These are phyloP conservation scores for Aristolochia fimbriata DNA, from an alignment of 164 flowering plant genomes.

Conservation along the genomic window DNA sequence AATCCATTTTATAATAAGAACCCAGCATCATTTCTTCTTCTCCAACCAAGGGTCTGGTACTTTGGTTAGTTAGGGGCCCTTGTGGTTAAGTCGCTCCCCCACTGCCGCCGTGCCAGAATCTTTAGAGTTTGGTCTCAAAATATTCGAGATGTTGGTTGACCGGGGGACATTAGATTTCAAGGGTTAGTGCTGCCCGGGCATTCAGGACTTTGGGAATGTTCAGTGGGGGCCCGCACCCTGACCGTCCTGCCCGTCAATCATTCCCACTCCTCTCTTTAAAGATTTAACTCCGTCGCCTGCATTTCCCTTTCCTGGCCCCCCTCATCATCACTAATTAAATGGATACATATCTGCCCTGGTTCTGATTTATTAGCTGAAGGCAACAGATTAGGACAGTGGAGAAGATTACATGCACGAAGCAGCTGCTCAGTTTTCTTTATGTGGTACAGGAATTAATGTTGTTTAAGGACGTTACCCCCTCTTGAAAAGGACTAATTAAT, in stretches of 20 bases:
- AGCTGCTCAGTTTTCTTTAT: too few relatives aligned
- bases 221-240: background rate
- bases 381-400: conserved; percentile 1
- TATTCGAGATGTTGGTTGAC: conserved; percentile 14
- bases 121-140: conserved; percentile 5
- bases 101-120: conserved; percentile 6
- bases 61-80: too few relatives aligned
- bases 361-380: background rate
- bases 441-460: too few relatives aligned
- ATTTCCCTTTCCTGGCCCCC: too few relatives aligned
- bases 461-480: too few relatives aligned
- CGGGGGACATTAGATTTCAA: conserved; percentile 4
- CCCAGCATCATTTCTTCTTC: too few relatives aligned
- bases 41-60: too few relatives aligned
- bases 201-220: conserved; percentile 4
- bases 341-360: background rate
- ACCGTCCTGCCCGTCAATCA: conserved; percentile 4
- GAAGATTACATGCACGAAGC: conserved; percentile 1
- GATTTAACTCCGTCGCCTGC: too few relatives aligned
- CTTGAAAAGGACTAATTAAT: too few relatives aligned
- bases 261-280: background rate
- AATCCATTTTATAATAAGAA: too few relatives aligned
- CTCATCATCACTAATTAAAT: background rate
- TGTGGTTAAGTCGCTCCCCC: too few relatives aligned
- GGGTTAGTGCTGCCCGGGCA: conserved; percentile 4